Evolutionary conservation across 1,284 basidiomycete species (phyloP), one percentile per base, ranked within the genome.

Genomic region (Trametes polyzona): DNA sequence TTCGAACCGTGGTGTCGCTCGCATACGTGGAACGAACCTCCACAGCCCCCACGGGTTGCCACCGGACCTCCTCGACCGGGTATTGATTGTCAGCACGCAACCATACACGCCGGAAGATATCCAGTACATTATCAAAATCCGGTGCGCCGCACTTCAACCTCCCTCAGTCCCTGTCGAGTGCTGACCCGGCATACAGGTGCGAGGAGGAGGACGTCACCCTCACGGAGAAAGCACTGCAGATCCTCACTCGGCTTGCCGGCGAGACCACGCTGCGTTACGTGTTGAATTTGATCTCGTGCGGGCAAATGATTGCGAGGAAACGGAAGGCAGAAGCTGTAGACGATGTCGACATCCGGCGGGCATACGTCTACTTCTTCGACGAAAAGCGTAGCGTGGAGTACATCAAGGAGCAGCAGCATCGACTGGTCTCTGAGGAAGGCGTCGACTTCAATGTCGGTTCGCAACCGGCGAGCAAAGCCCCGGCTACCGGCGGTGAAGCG

Each of bases 131-230:
- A 89, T 98, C 63, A 86, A 92, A 67, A 98, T 98, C 56, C 82
- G 95, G 89, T 92, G 61, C n/a, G 80, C 57, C n/a, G n/a, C 23
- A 8, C n/a, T 17, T 16, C 8, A 4, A 1, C 4, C 4, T 19
- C 16, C 12, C 29, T 29, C 40, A 41, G 50, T 55, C 27, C 35
- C 48, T 55, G 43, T 17, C 37, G 19, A 16, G 47, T 49, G 33
- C 35, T 47, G 27, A 32, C 33, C 27, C 43, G 17, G 17, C 50
- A 35, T 39, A 37, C 66, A 94, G 94, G 59, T 95, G 93, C 63
- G 88, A 96, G 73, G 96, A 99, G 74, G 96, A 99, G 74, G 96
- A 99, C 67, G 96, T 98, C 10, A 85, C 84, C n/a, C 80, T 98
- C 23, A 82, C 87, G 3, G 69, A 82, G 1, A 89, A 90, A 32